Evolutionary conservation across 1,284 basidiomycete genomes (phyloP), one percentile per base, ranked within the genome.

Genomic region (Tylopilus sp.): DNA sequence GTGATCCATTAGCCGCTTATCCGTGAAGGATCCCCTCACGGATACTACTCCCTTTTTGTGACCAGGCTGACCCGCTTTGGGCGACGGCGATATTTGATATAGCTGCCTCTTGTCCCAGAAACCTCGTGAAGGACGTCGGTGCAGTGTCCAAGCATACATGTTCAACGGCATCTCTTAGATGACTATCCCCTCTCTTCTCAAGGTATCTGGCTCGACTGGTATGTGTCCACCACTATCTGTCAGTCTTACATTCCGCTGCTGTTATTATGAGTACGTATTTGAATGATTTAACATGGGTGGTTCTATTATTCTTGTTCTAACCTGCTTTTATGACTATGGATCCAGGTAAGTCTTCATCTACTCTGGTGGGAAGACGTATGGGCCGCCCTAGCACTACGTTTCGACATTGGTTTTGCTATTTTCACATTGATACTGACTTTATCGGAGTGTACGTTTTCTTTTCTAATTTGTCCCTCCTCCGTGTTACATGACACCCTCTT

Each of bases 351-450:
- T 19, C 40, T 54, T 15, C 43, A 22, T 22, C 57, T 60, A 25
- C 37, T 60, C 35, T 63, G 60, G 63, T 64, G 62, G 61, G 62
- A 62, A 24, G 62, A 62, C 35, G 47, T 24, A 19, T 60, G 53
- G 60, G 58, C 54, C 22, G 36, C 25, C 15, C 14, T 52, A 7
- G 62, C 62, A 19, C 20, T 63, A 29, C 56, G 31, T 35, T 20
- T 57, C 19, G 47, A 48, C 17, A 28, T 57, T 19, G 32, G 35
- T 3, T 48, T 44, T 43, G 61, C 26, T 5, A 58, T 62, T 11
- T 50, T 62, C 2, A 53, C 48, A n/a, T 62, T 62, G 61, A 49
- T 32, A 24, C 26, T 60, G 31, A 43, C 25, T 15, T 41, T 57
- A 24, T 53, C 53, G 5, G 25, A 33, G n/a, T 31, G 62, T 62